phyloP scores from a whole-genome alignment of 2,329 filamentous ascomycete species.

The Pyricularia pennisetigena region DNA sequence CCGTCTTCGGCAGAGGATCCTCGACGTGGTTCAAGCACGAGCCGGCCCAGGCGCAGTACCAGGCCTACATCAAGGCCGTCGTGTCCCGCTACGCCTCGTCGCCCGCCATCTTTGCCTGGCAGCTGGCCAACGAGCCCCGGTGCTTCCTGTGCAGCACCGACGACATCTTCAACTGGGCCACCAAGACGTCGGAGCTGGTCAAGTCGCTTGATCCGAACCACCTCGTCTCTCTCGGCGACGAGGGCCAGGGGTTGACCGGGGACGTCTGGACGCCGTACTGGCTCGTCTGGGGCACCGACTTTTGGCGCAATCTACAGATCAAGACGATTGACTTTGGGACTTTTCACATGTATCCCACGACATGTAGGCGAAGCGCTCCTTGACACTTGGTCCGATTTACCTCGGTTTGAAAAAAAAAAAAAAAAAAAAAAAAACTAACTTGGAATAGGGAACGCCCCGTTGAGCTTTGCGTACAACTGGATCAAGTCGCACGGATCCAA shows the following conservation, averaged over 20 bases:
- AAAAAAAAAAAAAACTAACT: too few relatives aligned
- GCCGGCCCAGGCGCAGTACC: conserved; percentile 39
- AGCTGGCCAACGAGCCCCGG: conserved; percentile 45
- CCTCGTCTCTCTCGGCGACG: conserved; percentile 54
- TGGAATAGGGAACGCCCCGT: conserved; percentile 17
- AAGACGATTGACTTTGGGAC: conserved; percentile 41
- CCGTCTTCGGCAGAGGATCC: conserved; percentile 41
- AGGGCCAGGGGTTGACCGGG: conserved; percentile 22
- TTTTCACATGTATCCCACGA: conserved; percentile 27
- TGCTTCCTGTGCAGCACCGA: conserved; percentile 49
- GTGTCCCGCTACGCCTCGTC: conserved; percentile 35
- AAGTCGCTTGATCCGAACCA: conserved; percentile 50
- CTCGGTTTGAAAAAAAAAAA: too few relatives aligned
- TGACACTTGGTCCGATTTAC: background rate
- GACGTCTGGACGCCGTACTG: conserved; percentile 20
- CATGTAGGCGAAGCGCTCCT: conserved; percentile 15
- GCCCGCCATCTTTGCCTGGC: conserved; percentile 39
- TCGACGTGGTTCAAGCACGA: conserved; percentile 43
- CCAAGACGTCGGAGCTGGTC: conserved; percentile 46
- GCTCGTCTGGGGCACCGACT: conserved; percentile 42
- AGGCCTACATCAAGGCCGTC: conserved; percentile 32
- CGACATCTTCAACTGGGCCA: conserved; percentile 50
- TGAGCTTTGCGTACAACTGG: conserved; percentile 25
- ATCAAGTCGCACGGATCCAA: conserved; percentile 25
- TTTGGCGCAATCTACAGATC: conserved; percentile 37